Percentiles rank a stretch among this genome's conserved stretches.
These are phyloP conservation scores for Drechslera avenae DNA, from an alignment of 2,329 filamentous ascomycete species.

Conservation along the genomic window DNA sequence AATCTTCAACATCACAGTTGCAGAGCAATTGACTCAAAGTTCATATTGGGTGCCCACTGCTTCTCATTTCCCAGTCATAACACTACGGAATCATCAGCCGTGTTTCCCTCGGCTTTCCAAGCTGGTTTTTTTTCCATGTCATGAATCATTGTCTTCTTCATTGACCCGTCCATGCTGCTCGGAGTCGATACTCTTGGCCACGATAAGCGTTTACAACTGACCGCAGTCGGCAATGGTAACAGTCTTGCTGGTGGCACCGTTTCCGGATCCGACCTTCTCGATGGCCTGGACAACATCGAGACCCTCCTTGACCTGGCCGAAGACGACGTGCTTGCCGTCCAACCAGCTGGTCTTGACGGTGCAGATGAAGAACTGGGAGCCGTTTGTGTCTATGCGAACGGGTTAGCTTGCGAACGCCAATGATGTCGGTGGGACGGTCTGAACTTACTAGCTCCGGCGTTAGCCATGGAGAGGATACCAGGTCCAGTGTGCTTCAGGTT, in stretches of 20 bases:
- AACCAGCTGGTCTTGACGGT: conserved; percentile 87
- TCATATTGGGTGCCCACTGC: conserved; percentile 3
- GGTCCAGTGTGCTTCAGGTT: conserved; percentile 87
- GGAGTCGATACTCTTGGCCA: background rate
- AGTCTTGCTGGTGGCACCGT: conserved; percentile 27
- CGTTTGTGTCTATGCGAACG: conserved; percentile 71
- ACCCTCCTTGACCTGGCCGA: conserved; percentile 67
- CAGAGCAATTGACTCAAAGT: background rate
- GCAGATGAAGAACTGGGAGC: conserved; percentile 97
- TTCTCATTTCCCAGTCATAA: conserved; percentile 22
- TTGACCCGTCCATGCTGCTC: conserved; percentile 7
- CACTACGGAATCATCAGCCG: conserved; percentile 16
- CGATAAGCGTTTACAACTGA: conserved; percentile 23
- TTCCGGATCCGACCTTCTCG: conserved; percentile 30
- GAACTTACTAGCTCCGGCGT: conserved; percentile 71
- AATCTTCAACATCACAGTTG: background rate
- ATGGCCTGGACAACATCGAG: conserved; percentile 33
- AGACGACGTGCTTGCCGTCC: conserved; percentile 81
- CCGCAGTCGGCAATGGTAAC: conserved; percentile 34
- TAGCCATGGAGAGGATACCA: conserved; percentile 96
- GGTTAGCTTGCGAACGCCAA: background rate
- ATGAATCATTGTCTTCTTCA: conserved; percentile 13
- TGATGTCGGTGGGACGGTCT: background rate
- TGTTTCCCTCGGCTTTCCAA: conserved; percentile 6
- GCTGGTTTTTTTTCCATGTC: conserved; percentile 12